Conservation (phyloP, 257 asterid species). For the Rubia yunnanensis region DNA sequence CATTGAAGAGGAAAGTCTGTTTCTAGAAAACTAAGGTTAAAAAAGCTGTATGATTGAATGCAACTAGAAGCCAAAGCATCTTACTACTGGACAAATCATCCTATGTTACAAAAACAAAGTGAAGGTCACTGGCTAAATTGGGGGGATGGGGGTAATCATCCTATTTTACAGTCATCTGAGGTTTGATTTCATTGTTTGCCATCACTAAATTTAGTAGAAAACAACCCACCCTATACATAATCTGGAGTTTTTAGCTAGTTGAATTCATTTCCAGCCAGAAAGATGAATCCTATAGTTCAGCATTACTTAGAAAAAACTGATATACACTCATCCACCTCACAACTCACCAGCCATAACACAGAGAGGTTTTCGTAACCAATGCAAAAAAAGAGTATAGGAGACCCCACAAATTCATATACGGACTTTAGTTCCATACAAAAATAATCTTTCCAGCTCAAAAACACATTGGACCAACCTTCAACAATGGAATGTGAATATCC, state of each 20-base stretch:
- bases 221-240: not conserved
- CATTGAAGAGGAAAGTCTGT: too few relatives aligned
- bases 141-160: not conserved
- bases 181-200: not conserved
- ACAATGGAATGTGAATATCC: constrained; percentile 87
- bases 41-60: too few relatives aligned
- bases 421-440: constrained; percentile 5
- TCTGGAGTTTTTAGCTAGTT: not conserved
- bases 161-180: not conserved
- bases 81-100: too few relatives aligned
- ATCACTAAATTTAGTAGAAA: not conserved
- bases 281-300: not conserved
- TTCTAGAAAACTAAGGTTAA: too few relatives aligned
- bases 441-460: constrained; percentile 2
- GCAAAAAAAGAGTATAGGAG: not conserved
- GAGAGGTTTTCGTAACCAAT: not conserved
- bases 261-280: not conserved
- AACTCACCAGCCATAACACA: not conserved
- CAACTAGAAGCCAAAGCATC: too few relatives aligned
- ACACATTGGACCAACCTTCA: constrained; percentile 44
- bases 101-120: too few relatives aligned
- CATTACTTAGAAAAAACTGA: not conserved
- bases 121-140: too few relatives aligned
- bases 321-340: not conserved
- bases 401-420: constrained; percentile 6